Conservation (phyloP, 345 rosid species). For the Cardamine chenopodiifolia region DNA sequence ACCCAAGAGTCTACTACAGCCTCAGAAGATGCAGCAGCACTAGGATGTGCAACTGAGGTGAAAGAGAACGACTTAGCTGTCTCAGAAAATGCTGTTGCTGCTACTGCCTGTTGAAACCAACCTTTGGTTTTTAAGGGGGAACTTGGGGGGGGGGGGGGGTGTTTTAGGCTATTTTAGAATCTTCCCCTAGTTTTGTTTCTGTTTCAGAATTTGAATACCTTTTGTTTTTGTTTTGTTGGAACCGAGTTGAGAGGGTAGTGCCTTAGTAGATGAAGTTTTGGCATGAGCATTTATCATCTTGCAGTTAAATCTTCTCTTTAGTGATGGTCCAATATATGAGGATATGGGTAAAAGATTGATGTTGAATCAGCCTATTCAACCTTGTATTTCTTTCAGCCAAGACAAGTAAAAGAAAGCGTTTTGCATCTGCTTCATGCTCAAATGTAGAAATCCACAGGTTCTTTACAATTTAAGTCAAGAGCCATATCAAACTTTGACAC, state of each 20-base stretch:
- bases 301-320: background rate
- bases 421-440: background rate
- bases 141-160: conserved; percentile 13
- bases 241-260: conserved; percentile 8
- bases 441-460: background rate
- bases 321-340: background rate
- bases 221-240: background rate
- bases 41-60: conserved; percentile 7
- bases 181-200: conserved; percentile 12
- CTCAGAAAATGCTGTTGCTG: conserved; percentile 33
- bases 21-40: conserved; percentile 8
- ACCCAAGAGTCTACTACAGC: conserved; percentile 4
- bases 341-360: background rate
- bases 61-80: conserved; percentile 20
- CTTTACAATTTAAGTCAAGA: background rate
- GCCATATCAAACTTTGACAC: background rate
- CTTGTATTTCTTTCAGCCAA: background rate
- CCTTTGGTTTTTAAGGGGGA: conserved; percentile 18
- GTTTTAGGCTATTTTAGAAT: conserved; percentile 12
- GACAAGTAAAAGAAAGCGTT: background rate
- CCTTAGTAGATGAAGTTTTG: conserved; percentile 24
- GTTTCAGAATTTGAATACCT: background rate
- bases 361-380: background rate
- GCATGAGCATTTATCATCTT: conserved; percentile 1
- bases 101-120: conserved; percentile 52